Evolutionary conservation across 2,329 filamentous ascomycete species (phyloP).

Genomic region (Lasiodiplodia gonubiensis): DNA sequence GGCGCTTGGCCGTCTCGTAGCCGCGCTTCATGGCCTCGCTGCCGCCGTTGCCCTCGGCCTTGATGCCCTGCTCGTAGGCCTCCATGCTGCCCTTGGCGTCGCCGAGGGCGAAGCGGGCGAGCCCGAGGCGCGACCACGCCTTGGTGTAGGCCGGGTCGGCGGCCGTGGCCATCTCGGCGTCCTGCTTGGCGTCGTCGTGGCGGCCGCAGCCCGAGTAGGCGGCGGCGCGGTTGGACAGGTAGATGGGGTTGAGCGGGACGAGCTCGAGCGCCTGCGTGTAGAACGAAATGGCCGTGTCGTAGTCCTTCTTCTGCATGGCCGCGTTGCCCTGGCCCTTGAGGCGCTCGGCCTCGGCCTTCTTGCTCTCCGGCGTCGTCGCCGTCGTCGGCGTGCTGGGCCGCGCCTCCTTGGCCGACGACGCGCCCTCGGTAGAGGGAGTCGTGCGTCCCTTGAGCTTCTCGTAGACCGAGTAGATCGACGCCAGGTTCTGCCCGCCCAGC

Average conservation of each 20-base stretch:
- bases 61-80: conserved; percentile 90
- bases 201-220: conserved; percentile 85
- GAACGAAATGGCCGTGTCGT: conserved; percentile 77
- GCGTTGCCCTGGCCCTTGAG: conserved; percentile 92
- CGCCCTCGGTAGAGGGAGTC: conserved; percentile 52
- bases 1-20: conserved; percentile 87
- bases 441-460: conserved; percentile 84
- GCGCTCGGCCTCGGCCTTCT: conserved; percentile 80
- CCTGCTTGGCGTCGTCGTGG: conserved; percentile 81
- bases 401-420: conserved; percentile 48
- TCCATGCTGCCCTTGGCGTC: conserved; percentile 93
- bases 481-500: conserved; percentile 83
- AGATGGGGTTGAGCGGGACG: conserved; percentile 87
- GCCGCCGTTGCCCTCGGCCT: conserved; percentile 90
- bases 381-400: conserved; percentile 49
- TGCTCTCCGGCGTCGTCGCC: conserved; percentile 38
- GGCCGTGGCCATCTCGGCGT: conserved; percentile 88
- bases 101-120: conserved; percentile 88
- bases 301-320: conserved; percentile 94
- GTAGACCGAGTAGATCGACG: conserved; percentile 93
- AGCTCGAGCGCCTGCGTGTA: conserved; percentile 88
- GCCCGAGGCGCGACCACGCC: conserved; percentile 91
- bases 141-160: conserved; percentile 95
- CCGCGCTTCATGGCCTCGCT: conserved; percentile 98
- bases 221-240: conserved; percentile 95